These are phyloP conservation scores for Rachicladosporium sp. DNA, from an alignment of 2,329 filamentous ascomycete genomes.

Conservation along the genomic window DNA sequence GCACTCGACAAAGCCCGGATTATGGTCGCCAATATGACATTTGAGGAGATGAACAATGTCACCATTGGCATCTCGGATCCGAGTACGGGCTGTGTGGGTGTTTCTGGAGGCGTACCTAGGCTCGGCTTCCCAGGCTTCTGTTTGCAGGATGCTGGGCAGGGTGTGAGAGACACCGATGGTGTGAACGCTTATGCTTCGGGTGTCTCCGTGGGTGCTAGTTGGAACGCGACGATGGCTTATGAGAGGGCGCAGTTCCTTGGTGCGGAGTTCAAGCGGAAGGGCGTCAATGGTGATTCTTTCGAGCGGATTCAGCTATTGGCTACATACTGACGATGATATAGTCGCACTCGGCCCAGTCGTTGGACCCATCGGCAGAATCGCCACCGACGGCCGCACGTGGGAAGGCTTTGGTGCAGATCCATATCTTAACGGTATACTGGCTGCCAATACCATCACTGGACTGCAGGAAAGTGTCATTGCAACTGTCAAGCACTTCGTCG, in stretches of 20 bases:
- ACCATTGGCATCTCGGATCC: conserved; percentile 20
- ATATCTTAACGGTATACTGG: conserved; percentile 44
- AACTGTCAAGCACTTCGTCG: conserved; percentile 45
- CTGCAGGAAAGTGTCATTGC: conserved; percentile 48
- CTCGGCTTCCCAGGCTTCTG: conserved; percentile 30
- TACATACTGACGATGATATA: too few relatives aligned
- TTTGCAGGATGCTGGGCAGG: conserved; percentile 30
- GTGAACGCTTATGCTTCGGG: conserved; percentile 32
- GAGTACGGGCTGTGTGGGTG: conserved; percentile 25
- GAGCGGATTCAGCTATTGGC: too few relatives aligned
- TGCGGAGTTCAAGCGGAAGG: conserved; percentile 39
- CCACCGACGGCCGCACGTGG: conserved; percentile 56
- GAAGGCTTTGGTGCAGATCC: conserved; percentile 63
- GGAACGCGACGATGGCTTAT: conserved; percentile 43
- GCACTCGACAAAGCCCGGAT: conserved; percentile 21
- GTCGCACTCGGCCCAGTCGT: conserved; percentile 57
- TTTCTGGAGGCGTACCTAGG: conserved; percentile 22
- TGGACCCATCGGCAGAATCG: conserved; percentile 58
- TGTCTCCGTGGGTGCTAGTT: conserved; percentile 33
- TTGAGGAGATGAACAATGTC: conserved; percentile 26
- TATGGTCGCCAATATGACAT: conserved; percentile 24
- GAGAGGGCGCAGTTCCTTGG: conserved; percentile 42
- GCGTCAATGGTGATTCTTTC: conserved; percentile 34
- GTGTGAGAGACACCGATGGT: conserved; percentile 30
- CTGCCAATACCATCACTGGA: conserved; percentile 40